A percentile compares a stretch with the other conserved stretches of the same genome.
Evolutionary conservation across 2,329 filamentous ascomycete species (phyloP).

Genomic region (Neonectria ditissima): DNA sequence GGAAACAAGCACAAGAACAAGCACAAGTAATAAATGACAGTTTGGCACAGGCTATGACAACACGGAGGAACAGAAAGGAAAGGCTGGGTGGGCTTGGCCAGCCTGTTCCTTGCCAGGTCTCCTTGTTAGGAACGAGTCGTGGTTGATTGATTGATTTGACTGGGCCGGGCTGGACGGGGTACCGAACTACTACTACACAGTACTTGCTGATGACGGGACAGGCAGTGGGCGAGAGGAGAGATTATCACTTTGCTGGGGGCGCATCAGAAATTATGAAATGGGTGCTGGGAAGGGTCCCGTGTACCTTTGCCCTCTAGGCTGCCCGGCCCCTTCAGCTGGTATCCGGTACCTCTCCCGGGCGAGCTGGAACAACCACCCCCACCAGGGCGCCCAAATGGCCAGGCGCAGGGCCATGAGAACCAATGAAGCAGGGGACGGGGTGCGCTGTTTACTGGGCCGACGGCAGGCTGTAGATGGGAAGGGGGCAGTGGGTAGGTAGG

Average conservation of each 20-base stretch:
- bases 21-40: constrained; percentile 5
- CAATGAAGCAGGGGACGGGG: constrained; percentile 41
- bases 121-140: constrained; percentile 24
- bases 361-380: constrained; percentile 33
- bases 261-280: constrained; percentile 34
- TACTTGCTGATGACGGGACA: neutral
- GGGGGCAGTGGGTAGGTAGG: constrained; percentile 18
- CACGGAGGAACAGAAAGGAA: constrained; percentile 29
- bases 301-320: constrained; percentile 18
- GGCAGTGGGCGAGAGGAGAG: constrained; percentile 25
- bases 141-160: constrained; percentile 13
- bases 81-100: constrained; percentile 28
- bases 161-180: constrained; percentile 14
- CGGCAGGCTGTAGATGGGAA: constrained; percentile 21
- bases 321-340: constrained; percentile 26
- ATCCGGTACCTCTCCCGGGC: constrained; percentile 27
- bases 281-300: constrained; percentile 19
- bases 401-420: constrained; percentile 28
- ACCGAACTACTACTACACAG: neutral
- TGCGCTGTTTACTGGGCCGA: constrained; percentile 34
- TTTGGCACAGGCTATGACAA: constrained; percentile 22
- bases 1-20: constrained; percentile 18
- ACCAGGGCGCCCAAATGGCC: constrained; percentile 23
- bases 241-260: constrained; percentile 38
- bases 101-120: constrained; percentile 23